Conservation (phyloP, 106 monocot species). For the Allium sativum region DNA sequence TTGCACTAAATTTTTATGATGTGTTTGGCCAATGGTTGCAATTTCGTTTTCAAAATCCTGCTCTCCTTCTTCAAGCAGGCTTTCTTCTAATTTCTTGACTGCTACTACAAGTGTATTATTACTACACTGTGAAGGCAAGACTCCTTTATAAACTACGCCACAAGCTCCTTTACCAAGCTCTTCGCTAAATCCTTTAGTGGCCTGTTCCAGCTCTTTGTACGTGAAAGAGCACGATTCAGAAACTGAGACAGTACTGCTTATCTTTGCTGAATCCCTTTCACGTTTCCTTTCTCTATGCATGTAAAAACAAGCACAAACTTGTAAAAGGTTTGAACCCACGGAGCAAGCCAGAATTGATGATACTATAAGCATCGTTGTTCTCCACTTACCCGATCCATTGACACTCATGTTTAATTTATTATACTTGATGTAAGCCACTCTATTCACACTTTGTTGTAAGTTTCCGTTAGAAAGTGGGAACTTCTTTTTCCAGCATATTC, state of each 20-base stretch:
- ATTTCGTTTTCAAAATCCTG: slow-evolving; percentile 27
- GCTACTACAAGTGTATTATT: slow-evolving; percentile 4
- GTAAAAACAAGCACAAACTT: neutral
- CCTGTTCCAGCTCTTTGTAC: slow-evolving; percentile 21
- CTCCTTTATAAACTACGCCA: slow-evolving; percentile 20
- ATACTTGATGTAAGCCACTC: slow-evolving; percentile 10
- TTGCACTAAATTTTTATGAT: slow-evolving; percentile 35
- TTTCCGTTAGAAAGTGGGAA: slow-evolving; percentile 24
- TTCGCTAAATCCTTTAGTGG: slow-evolving; percentile 20
- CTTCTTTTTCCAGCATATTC: slow-evolving; percentile 39
- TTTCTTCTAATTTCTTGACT: slow-evolving; percentile 20
- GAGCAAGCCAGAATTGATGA: slow-evolving; percentile 4
- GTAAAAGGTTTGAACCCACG: neutral
- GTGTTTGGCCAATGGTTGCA: slow-evolving; percentile 18
- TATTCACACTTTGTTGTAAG: neutral
- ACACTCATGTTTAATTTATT: neutral
- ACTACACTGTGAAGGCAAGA: neutral
- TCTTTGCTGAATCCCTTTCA: too few relatives aligned
- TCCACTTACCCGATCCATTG: neutral
- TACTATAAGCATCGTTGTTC: neutral
- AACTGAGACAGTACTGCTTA: neutral
- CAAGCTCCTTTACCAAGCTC: slow-evolving; percentile 24
- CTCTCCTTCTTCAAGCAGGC: neutral
- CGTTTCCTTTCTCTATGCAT: too few relatives aligned
- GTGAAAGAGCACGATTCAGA: slow-evolving; percentile 5